phyloP scores from a whole-genome alignment of 2,329 filamentous ascomycete species.

The Neofusicoccum umdonicola region DNA sequence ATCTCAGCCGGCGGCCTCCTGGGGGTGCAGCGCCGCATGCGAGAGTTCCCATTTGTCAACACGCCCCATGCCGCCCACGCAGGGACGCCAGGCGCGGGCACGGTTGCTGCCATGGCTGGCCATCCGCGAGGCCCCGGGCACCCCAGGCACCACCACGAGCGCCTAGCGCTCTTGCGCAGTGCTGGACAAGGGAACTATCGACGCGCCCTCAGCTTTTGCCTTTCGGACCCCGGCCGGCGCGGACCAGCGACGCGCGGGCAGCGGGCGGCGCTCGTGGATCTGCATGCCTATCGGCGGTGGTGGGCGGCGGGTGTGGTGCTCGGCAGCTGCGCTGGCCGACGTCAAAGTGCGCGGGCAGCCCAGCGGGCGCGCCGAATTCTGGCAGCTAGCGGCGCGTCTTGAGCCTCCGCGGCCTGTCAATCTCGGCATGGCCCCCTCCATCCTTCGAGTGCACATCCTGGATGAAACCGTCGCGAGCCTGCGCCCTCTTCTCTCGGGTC shows the following conservation, averaged over 20 bases:
- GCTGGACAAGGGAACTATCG: not conserved
- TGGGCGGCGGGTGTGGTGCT: too few relatives aligned
- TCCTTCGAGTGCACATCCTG: not conserved
- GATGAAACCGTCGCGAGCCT: constrained; percentile 12
- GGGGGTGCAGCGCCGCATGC: not conserved
- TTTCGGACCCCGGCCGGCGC: not conserved
- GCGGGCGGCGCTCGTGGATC: not conserved
- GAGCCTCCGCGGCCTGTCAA: not conserved
- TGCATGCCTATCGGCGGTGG: not conserved
- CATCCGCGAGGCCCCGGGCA: not conserved
- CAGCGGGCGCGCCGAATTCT: not conserved
- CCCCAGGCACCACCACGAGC: not conserved
- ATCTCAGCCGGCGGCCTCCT: not conserved
- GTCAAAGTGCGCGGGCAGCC: not conserved
- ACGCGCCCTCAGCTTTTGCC: not conserved
- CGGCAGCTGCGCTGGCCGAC: not conserved
- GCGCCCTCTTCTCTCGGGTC: not conserved
- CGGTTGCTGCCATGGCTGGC: constrained; percentile 1
- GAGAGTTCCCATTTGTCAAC: constrained; percentile 11
- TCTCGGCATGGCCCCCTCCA: not conserved
- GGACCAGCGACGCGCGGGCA: not conserved
- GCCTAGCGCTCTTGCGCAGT: not conserved
- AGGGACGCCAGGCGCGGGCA: constrained; percentile 11
- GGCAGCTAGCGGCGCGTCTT: not conserved
- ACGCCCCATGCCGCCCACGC: not conserved